Conservation (phyloP, 2,329 filamentous ascomycete genomes). For the Sclerotinia minor region DNA sequence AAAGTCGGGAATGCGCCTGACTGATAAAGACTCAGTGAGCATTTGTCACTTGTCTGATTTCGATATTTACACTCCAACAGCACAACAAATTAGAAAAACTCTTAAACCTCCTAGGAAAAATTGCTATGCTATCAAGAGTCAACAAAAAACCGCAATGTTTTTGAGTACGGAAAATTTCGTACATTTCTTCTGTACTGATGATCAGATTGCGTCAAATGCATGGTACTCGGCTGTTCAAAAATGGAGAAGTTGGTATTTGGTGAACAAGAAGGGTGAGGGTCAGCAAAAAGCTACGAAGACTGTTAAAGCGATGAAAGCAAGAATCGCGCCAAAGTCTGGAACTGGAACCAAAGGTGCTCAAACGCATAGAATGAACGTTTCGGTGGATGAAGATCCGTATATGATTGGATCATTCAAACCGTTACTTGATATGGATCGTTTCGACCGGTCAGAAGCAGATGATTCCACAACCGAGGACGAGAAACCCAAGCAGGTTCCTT, state of each 20-base stretch:
- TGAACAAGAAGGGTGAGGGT: constrained; percentile 60
- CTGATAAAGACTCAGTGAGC: constrained; percentile 65
- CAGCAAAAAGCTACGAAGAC: constrained; percentile 38
- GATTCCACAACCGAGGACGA: constrained; percentile 38
- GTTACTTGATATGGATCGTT: constrained; percentile 61
- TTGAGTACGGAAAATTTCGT: constrained; percentile 81
- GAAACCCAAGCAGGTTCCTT: constrained; percentile 37
- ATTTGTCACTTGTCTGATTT: constrained; percentile 89
- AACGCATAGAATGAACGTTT: constrained; percentile 40
- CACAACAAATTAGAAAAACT: constrained; percentile 64
- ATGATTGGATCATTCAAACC: constrained; percentile 69
- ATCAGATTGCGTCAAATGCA: constrained; percentile 61
- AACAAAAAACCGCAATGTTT: constrained; percentile 85
- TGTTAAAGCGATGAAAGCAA: constrained; percentile 30
- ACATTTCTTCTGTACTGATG: constrained; percentile 86
- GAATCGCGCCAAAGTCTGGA: constrained; percentile 17
- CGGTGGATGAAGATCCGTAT: constrained; percentile 55
- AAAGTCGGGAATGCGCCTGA: constrained; percentile 58
- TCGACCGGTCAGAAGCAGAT: constrained; percentile 44
- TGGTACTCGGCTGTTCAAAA: constrained; percentile 72
- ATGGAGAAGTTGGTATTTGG: constrained; percentile 92
- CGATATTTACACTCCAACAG: constrained; percentile 80
- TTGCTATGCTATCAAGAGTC: constrained; percentile 88
- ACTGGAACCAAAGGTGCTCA: constrained; percentile 39
- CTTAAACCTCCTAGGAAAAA: constrained; percentile 82